Base-by-base conservation (phyloP, 106 monocot genomes). In the Triglochin maritima region DNA sequence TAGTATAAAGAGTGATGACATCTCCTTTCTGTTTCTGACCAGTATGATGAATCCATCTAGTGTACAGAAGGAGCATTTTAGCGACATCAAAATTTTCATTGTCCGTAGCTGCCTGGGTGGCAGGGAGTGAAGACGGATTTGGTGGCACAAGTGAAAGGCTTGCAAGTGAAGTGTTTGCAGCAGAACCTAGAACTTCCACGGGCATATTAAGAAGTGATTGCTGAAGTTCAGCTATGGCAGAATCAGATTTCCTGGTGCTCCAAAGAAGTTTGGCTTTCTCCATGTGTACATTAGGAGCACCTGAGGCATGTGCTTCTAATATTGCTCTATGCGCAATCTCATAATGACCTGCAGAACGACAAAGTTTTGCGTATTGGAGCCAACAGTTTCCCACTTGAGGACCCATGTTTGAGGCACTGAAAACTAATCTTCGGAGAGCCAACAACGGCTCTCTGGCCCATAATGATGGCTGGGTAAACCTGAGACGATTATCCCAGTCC, bases 11-110 rank as follows among this genome's bases (percentile, higher is more conserved):
- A 71, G 63, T 84, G 17, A 86, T 92, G 41, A 92, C 88, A 17
- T 98, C 92, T 79, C 88, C 92, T 74, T 92, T 98, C 69, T 91
- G 98, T 69, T 92, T 98, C 76, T 98, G 98, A 57, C 98, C 98
- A 45, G 98, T 98, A 51, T 86, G 70, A 67, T 98, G 98, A 57
- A 92, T 90, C 98, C 98, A 98, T 75, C 88, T 77, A 8, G 98
- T 92, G 68, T 98, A 98, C 8, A 98, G 77, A 50, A 98, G 88
- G 70, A 98, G 81, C 8, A 69, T 86, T 69, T 92, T 98, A 46
- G 92, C 91, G 60, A 90, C 80, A 79, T 88, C 85, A 76, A 77
- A 72, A 59, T 86, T 86, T 57, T 85, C 88, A 62, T 86, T 29
- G 29, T 29, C 29, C 29, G 29, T 82, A 44, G 82, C 82, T 74